These are phyloP conservation scores for Diutina rugosa DNA, from an alignment of 1,139 yeast species.

Conservation along the genomic window DNA sequence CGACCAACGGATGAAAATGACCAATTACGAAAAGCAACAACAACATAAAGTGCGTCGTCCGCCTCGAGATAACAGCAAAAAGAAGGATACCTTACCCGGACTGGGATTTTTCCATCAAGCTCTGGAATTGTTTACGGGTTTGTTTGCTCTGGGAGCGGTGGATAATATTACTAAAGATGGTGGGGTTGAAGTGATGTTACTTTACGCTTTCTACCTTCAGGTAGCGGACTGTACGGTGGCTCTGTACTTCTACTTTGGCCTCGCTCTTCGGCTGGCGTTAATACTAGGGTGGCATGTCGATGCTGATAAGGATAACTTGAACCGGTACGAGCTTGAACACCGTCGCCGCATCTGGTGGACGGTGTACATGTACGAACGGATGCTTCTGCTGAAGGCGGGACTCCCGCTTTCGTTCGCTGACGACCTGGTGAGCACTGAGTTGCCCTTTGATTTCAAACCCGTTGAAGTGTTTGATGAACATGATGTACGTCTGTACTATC, in stretches of 20 bases:
- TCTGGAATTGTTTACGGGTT: conserved; percentile 59
- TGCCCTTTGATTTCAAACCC: conserved; percentile 58
- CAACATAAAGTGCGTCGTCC: conserved; percentile 8
- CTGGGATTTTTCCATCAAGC: conserved; percentile 69
- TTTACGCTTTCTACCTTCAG: conserved; percentile 72
- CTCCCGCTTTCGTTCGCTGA: conserved; percentile 69
- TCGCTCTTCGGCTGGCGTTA: conserved; percentile 63
- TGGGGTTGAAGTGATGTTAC: conserved; percentile 65
- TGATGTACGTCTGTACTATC: conserved; percentile 41
- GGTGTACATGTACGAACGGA: conserved; percentile 77
- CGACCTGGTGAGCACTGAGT: conserved; percentile 62
- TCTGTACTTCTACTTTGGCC: conserved; percentile 69
- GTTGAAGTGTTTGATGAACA: conserved; percentile 44
- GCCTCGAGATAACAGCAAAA: conserved; percentile 5
- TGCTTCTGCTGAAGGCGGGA: conserved; percentile 79
- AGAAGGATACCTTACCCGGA: conserved; percentile 47
- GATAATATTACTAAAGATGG: conserved; percentile 70
- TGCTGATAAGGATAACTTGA: conserved; percentile 52
- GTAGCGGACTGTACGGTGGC: conserved; percentile 81
- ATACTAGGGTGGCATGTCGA: conserved; percentile 78
- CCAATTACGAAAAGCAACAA: conserved; percentile 15
- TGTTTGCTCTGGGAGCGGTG: conserved; percentile 69
- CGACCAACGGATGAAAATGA: conserved; percentile 22
- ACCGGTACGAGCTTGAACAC: conserved; percentile 64
- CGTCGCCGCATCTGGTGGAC: conserved; percentile 87